A percentile compares a stretch with the other conserved stretches of the same genome.
phyloP scores from a whole-genome alignment of 306 rosid genomes.

The Fragaria iinumae region DNA sequence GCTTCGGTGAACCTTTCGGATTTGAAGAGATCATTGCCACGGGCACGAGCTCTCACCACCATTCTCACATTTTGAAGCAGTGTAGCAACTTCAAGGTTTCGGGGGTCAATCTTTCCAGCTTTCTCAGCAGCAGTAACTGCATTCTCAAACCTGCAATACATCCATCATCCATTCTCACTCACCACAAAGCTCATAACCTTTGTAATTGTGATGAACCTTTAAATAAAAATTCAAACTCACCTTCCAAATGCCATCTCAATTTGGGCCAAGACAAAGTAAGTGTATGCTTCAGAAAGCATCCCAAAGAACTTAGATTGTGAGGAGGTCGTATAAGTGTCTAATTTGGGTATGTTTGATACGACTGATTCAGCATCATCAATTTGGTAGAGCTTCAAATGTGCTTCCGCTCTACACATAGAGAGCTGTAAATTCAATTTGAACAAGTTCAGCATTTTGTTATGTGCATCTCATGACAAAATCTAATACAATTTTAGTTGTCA shows the following conservation, averaged over 20 bases:
- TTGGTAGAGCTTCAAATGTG: slow-evolving; percentile 81
- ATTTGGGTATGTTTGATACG: slow-evolving; percentile 42
- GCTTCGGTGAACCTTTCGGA: slow-evolving; percentile 93
- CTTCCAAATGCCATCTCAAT: slow-evolving; percentile 91
- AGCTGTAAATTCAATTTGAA: slow-evolving; percentile 88
- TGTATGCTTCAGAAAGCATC: slow-evolving; percentile 79
- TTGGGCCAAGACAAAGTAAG: slow-evolving; percentile 63
- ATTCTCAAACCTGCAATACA: slow-evolving; percentile 95
- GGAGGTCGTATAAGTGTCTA: slow-evolving; percentile 34
- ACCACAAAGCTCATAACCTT: slow-evolving; percentile 38
- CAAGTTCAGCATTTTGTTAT: slow-evolving; percentile 45
- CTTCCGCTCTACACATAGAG: slow-evolving; percentile 94
- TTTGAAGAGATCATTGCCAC: slow-evolving; percentile 92
- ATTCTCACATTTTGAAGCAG: slow-evolving; percentile 61
- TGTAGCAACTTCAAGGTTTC: slow-evolving; percentile 68
- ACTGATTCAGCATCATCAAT: slow-evolving; percentile 73
- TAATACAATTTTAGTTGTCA: not conserved
- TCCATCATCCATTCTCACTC: slow-evolving; percentile 59
- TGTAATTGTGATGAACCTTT: slow-evolving; percentile 25
- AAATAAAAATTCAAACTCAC: slow-evolving; percentile 53
- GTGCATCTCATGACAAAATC: not conserved
- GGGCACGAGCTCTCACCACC: slow-evolving; percentile 85
- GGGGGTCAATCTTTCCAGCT: slow-evolving; percentile 64
- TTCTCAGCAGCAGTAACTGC: slow-evolving; percentile 87
- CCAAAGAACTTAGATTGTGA: slow-evolving; percentile 61